Base-by-base conservation (phyloP, 2,329 filamentous ascomycete species). In the Colletotrichum tabaci region DNA sequence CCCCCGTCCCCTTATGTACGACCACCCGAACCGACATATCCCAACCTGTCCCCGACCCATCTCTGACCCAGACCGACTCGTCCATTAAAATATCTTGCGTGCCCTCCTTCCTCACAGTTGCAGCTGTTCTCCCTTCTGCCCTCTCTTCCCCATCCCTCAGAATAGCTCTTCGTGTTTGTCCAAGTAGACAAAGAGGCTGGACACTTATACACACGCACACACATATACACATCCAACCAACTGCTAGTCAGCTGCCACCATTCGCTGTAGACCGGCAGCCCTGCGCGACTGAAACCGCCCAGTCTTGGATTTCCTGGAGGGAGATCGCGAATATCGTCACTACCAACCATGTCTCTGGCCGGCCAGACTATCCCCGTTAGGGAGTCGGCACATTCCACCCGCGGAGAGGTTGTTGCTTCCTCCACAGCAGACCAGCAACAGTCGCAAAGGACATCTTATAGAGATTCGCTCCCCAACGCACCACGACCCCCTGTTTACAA, bases 301-400 rank as follows among this genome's bases (percentile, higher is more conserved):
- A 55, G 72, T 68, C 64, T 73, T 50, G 46, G 68, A 66, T 72
- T 67, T 60, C 61, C 63, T 57, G 60, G 61, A 67, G 63, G 66
- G 56, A 70, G 38, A 71, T 66, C 70, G 47, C 53, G 53, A 71
- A 61, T 42, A 57, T 47, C 52, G 50, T 67, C 64, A 72, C 62
- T 35, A 21, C 47, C 63, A 60, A 73, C 69, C 66, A 74, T 74
- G 73, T 71, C 73, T 66, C 61, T 74, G 69, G 66, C 73, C 62
- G 72, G 65, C 52, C 72, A 73, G 47, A 44, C 69, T 58, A 67
- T 74, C 44, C 73, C 72, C 69, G 46, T 58, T n/a, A 74, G 72
- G 72, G 72, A 73, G 66, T 61, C 60, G 35, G 46, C 40, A 38
- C 73, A 70, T 74, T 67, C 52, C 52, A 63, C 23, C 52, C 21